Conservation (phyloP, 2,329 filamentous ascomycete species). For the Beauveria australis region DNA sequence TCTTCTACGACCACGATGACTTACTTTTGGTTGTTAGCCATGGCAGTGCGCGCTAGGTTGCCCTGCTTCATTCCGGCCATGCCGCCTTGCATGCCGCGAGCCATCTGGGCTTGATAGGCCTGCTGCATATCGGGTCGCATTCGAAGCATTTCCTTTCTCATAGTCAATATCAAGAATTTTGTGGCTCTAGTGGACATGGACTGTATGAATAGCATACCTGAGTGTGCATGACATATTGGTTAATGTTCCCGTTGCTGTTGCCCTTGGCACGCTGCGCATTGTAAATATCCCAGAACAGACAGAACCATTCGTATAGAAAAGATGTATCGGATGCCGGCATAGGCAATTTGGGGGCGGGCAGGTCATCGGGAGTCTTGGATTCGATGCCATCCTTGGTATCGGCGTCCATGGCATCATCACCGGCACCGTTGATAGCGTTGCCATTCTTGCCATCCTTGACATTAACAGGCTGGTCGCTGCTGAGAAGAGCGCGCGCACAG, state of each 20-base stretch:
- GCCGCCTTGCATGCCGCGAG: conserved; percentile 58
- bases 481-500: conserved; percentile 67
- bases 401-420: conserved; percentile 72
- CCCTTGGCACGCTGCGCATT: conserved; percentile 69
- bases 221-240: conserved; percentile 72
- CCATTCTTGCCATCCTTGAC: conserved; percentile 63
- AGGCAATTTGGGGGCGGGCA: conserved; percentile 66
- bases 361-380: conserved; percentile 66
- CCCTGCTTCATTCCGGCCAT: conserved; percentile 48
- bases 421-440: conserved; percentile 59
- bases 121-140: conserved; percentile 56
- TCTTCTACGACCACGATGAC: conserved; percentile 21
- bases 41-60: conserved; percentile 63
- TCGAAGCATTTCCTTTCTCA: conserved; percentile 70
- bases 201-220: conserved; percentile 51
- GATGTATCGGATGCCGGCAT: conserved; percentile 60
- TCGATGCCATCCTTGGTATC: conserved; percentile 73
- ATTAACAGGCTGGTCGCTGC: conserved; percentile 58
- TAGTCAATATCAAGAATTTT: conserved; percentile 64
- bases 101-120: conserved; percentile 52
- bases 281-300: conserved; percentile 94
- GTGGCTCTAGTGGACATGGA: conserved; percentile 14
- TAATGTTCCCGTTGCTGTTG: conserved; percentile 49
- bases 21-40: conserved; percentile 71
- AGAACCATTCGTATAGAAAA: conserved; percentile 97